Percentiles rank a stretch among this genome's conserved stretches.
These are phyloP conservation scores for Fusarium palustre DNA, from an alignment of 2,329 filamentous ascomycete species.

Conservation along the genomic window DNA sequence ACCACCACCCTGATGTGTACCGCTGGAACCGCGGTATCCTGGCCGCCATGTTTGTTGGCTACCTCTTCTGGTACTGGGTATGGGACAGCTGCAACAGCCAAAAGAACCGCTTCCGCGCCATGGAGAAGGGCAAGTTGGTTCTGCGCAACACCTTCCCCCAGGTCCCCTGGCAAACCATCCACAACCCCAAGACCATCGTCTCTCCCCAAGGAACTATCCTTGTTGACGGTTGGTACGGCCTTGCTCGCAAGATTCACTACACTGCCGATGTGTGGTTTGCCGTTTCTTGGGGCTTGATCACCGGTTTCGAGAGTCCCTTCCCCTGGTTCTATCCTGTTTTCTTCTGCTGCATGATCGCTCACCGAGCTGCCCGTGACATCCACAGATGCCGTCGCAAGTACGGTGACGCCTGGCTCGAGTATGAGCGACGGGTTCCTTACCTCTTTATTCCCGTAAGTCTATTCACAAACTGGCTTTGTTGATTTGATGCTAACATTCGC, in stretches of 20 bases:
- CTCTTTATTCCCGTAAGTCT: conserved; percentile 77
- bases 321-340: conserved; percentile 93
- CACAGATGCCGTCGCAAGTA: conserved; percentile 83
- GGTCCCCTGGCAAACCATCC: conserved; percentile 85
- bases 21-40: conserved; percentile 79
- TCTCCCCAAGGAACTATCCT: conserved; percentile 80
- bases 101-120: conserved; percentile 90
- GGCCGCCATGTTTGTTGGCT: conserved; percentile 72
- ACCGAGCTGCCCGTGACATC: conserved; percentile 82
- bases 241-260: conserved; percentile 73
- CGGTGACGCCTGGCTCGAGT: conserved; percentile 83
- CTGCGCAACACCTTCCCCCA: conserved; percentile 87
- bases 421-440: conserved; percentile 82
- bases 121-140: conserved; percentile 77
- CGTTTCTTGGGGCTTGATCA: conserved; percentile 63
- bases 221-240: conserved; percentile 86
- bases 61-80: conserved; percentile 87
- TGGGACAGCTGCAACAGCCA: conserved; percentile 95
- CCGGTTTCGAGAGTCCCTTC: conserved; percentile 75
- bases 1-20: conserved; percentile 82
- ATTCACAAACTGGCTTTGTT: too few species aligned
- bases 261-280: conserved; percentile 63
- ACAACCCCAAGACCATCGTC: conserved; percentile 83
- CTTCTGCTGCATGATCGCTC: conserved; percentile 83
- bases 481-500: conserved; percentile 25